These are phyloP conservation scores for Hibiscus syriacus DNA, from an alignment of 345 rosid species.

Conservation along the genomic window DNA sequence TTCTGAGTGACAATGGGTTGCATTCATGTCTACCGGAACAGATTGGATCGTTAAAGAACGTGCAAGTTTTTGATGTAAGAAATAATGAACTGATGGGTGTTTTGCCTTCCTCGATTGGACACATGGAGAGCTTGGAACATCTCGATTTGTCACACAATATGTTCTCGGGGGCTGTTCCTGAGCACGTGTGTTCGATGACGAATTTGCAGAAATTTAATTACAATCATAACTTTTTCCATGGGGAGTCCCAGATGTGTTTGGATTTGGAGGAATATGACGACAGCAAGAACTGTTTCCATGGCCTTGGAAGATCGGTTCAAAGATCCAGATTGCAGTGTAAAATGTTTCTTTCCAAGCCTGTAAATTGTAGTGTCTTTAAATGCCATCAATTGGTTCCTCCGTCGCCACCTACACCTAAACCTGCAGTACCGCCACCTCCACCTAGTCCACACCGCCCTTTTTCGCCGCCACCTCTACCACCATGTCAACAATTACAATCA, in stretches of 20 bases:
- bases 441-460: slow-evolving; percentile 15
- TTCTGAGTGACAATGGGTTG: slow-evolving; percentile 46
- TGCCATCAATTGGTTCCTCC: slow-evolving; percentile 26
- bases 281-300: slow-evolving; percentile 50
- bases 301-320: slow-evolving; percentile 29
- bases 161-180: slow-evolving; percentile 55
- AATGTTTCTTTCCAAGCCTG: slow-evolving; percentile 37
- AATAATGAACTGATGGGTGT: slow-evolving; percentile 52
- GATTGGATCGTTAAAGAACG: slow-evolving; percentile 28
- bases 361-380: slow-evolving; percentile 40
- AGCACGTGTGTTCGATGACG: slow-evolving; percentile 40
- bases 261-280: slow-evolving; percentile 27
- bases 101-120: slow-evolving; percentile 42
- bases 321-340: slow-evolving; percentile 59
- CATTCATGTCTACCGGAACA: background rate
- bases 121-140: slow-evolving; percentile 46
- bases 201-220: slow-evolving; percentile 50
- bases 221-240: slow-evolving; percentile 48
- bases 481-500: slow-evolving; percentile 2
- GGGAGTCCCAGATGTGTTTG: slow-evolving; percentile 39
- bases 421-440: slow-evolving; percentile 4
- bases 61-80: slow-evolving; percentile 62
- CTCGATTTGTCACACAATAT: slow-evolving; percentile 53
- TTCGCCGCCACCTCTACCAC: slow-evolving; percentile 12
- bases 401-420: slow-evolving; percentile 5